Evolutionary conservation across 192 early-diverging fungal species (phyloP).

Genomic region (Rhizoclosmatium globosum): DNA sequence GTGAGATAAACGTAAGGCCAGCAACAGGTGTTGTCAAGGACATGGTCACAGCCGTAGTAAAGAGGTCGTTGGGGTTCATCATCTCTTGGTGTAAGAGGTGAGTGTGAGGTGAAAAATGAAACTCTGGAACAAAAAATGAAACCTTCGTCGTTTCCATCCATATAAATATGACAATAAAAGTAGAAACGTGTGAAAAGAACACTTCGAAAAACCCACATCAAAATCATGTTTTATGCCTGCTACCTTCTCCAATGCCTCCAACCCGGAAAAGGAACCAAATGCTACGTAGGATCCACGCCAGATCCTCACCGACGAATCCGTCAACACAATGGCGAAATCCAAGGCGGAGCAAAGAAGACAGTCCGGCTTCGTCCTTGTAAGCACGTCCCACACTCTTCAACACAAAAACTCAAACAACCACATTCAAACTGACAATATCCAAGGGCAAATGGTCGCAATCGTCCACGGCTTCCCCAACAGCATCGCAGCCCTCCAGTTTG

Average conservation of each 20-base stretch:
- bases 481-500: constrained; percentile 58
- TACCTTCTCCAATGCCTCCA: constrained; percentile 56
- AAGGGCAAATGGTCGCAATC: constrained; percentile 56
- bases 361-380: constrained; percentile 49
- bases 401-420: neutral
- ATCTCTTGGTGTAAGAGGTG: too few relatives aligned
- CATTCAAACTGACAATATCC: neutral
- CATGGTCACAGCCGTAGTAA: too few relatives aligned
- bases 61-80: too few relatives aligned
- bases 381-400: neutral
- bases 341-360: constrained; percentile 63
- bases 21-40: too few relatives aligned
- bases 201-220: neutral
- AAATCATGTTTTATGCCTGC: constrained; percentile 48
- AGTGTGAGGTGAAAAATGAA: too few relatives aligned
- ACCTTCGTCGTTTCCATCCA: too few relatives aligned
- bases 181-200: too few relatives aligned
- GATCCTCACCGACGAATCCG: constrained; percentile 55
- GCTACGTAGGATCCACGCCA: constrained; percentile 66
- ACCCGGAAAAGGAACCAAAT: constrained; percentile 35
- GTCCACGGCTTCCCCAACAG: constrained; percentile 59
- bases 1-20: too few relatives aligned
- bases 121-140: too few relatives aligned
- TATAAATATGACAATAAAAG: too few relatives aligned
- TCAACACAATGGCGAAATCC: constrained; percentile 66